phyloP scores from a whole-genome alignment of 495 filamentous ascomycete genomes.

The Xylaria nigripes region DNA sequence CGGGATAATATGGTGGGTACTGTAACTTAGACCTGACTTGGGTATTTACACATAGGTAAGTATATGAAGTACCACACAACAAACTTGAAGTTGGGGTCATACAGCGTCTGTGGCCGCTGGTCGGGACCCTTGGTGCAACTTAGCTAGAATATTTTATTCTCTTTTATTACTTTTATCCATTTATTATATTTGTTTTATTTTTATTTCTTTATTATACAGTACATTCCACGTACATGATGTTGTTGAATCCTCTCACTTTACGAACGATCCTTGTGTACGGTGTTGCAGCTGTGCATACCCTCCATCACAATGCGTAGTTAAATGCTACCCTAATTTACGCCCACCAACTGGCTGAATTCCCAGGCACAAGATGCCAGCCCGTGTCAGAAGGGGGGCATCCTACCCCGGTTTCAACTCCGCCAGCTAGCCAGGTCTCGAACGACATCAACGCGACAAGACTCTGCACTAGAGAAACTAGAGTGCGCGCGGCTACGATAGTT shows the following conservation, averaged over 20 bases:
- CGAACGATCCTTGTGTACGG: not conserved
- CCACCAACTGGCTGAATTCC: constrained; percentile 10
- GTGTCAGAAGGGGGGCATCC: constrained; percentile 10
- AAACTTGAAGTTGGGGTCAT: constrained; percentile 1
- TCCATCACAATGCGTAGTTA: not conserved
- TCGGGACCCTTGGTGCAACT: constrained; percentile 2
- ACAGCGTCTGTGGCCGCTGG: constrained; percentile 1
- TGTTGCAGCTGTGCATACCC: not conserved
- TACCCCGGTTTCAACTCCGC: constrained; percentile 1
- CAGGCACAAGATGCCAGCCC: constrained; percentile 6
- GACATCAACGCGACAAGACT: constrained; percentile 1
- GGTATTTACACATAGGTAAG: too few species aligned
- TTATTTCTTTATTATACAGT: not conserved
- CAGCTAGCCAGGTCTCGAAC: not conserved
- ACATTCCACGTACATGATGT: not conserved
- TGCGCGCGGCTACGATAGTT: constrained; percentile 1
- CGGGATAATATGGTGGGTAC: not conserved
- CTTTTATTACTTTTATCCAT: not conserved
- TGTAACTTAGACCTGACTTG: not conserved
- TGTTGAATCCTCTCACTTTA: too few species aligned
- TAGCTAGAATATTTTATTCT: not conserved
- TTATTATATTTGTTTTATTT: not conserved
- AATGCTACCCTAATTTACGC: not conserved
- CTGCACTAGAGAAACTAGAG: not conserved
- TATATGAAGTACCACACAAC: not conserved